These are phyloP conservation scores for Starmerella lactis-condensi DNA, from an alignment of 805 yeast genomes.

Conservation along the genomic window DNA sequence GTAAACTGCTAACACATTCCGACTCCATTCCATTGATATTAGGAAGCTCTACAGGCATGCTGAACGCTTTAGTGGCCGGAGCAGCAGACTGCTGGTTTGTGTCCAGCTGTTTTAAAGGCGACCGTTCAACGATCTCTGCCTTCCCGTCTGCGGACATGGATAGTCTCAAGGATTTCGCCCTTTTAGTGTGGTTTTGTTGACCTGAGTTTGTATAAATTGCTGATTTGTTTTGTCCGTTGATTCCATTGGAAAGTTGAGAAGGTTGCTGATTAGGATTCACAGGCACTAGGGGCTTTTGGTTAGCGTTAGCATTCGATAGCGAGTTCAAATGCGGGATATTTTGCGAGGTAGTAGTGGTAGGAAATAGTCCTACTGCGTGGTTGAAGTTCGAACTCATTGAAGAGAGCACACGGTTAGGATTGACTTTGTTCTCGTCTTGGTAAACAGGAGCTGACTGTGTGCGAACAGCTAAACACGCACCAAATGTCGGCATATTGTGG, in stretches of 20 bases:
- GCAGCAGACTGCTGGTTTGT: constrained; percentile 1
- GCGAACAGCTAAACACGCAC: no score
- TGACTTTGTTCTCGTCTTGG: constrained; percentile 12
- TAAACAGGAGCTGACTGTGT: constrained; percentile 10
- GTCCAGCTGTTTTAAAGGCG: constrained; percentile 14
- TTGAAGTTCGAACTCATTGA: neutral
- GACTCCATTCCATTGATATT: constrained; percentile 12
- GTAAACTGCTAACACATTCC: constrained; percentile 23
- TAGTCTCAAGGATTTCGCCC: constrained; percentile 16
- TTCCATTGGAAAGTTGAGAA: constrained; percentile 2
- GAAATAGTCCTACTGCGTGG: no score
- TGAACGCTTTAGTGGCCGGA: constrained; percentile 3
- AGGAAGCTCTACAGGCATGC: constrained; percentile 11
- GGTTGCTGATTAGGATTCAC: neutral
- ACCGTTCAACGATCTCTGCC: constrained; percentile 23
- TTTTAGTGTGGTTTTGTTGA: constrained; percentile 2
- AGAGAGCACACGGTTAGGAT: neutral
- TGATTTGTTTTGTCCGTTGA: constrained; percentile 5
- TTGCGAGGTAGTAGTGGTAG: no score
- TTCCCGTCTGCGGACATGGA: constrained; percentile 26
- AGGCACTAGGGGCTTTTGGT: neutral
- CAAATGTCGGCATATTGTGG: no score
- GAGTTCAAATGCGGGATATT: neutral
- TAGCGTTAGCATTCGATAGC: neutral
- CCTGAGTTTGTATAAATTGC: neutral